Evolutionary conservation across 768 basidiomycete genomes (phyloP), one percentile per base, ranked within the genome.

Genomic region (Termitomyces sp.): DNA sequence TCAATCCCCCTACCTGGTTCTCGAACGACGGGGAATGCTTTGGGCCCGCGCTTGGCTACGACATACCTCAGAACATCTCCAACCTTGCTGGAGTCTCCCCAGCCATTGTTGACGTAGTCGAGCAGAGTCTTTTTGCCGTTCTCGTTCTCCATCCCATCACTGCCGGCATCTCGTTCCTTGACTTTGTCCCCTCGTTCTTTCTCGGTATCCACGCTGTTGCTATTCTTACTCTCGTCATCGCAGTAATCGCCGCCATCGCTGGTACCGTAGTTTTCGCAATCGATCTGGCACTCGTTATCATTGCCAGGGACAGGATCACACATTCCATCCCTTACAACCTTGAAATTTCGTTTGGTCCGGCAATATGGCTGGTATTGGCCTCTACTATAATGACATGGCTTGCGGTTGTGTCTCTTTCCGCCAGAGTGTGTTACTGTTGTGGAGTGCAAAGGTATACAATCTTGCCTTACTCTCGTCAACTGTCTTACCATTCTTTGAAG

Each of bases 141-240:
- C 83, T 92, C 61, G 72, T 88, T 59, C 78, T 92, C 7, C 90
- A 92, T 68, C 85, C 86, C 16, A 74, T 90, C 52, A 74, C 78
- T 14, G 84, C 85, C 0, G 86, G 75, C 5, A 69, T 92, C 43
- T 75, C 87, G 22, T 76, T 86, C 61, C 36, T 84, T 63, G 70
- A 80, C 35, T 72, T 83, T 54, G 50, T 83, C 57, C 71, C 79
- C 38, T 77, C 84, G 8, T 69, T 88, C 47, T 88, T 84, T 70
- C 76, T 87, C 61, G 80, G 75, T 44, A 81, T 84, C 0, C 84
- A 85, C 57, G 57, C 63, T 14, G 70, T 82, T 44, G 73, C 83
- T 32, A 84, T 90, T 62, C 65, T 83, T 57, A 70, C 86, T 6
- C 81, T 90, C 64, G 67, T 90, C 53, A 54, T 81, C 20, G 70